phyloP scores from a whole-genome alignment of 306 rosid genomes.

The Alnus glutinosa region DNA sequence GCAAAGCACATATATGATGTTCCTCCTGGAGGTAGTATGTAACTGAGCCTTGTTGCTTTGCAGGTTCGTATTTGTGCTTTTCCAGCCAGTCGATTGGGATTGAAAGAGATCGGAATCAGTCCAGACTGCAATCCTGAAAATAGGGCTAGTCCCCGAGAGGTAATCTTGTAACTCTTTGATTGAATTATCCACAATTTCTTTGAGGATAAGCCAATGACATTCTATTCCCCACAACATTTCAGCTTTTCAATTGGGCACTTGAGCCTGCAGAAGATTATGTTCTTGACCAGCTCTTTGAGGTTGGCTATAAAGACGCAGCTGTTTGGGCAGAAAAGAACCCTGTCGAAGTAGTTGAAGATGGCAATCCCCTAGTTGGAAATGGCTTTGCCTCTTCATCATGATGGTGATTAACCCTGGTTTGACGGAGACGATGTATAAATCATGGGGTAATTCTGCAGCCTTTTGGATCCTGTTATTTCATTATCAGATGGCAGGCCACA shows the following conservation, averaged over 20 bases:
- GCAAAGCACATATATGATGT: neutral
- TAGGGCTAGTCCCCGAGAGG: slow-evolving; percentile 59
- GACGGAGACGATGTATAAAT: slow-evolving; percentile 22
- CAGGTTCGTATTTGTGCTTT: slow-evolving; percentile 90
- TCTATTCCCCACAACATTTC: slow-evolving; percentile 6
- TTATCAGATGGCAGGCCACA: slow-evolving; percentile 23
- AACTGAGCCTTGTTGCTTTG: slow-evolving; percentile 6
- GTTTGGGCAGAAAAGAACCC: slow-evolving; percentile 88
- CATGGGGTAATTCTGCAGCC: slow-evolving; percentile 8
- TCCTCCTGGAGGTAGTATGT: neutral
- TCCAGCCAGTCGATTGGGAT: slow-evolving; percentile 72
- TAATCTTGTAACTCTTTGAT: slow-evolving; percentile 13
- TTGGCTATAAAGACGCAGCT: slow-evolving; percentile 84
- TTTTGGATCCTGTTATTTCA: slow-evolving; percentile 23
- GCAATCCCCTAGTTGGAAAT: slow-evolving; percentile 31
- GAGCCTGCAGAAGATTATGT: slow-evolving; percentile 82
- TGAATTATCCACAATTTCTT: neutral
- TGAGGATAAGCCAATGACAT: neutral
- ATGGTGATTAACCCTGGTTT: neutral
- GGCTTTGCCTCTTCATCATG: slow-evolving; percentile 20
- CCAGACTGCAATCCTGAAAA: slow-evolving; percentile 66
- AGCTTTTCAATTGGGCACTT: slow-evolving; percentile 71
- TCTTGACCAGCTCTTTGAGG: slow-evolving; percentile 77
- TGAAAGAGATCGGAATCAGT: slow-evolving; percentile 67
- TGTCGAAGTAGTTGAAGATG: slow-evolving; percentile 59